A percentile compares a stretch with the other conserved stretches of the same genome.
phyloP scores from a whole-genome alignment of 306 rosid genomes.

The Prunus padus region DNA sequence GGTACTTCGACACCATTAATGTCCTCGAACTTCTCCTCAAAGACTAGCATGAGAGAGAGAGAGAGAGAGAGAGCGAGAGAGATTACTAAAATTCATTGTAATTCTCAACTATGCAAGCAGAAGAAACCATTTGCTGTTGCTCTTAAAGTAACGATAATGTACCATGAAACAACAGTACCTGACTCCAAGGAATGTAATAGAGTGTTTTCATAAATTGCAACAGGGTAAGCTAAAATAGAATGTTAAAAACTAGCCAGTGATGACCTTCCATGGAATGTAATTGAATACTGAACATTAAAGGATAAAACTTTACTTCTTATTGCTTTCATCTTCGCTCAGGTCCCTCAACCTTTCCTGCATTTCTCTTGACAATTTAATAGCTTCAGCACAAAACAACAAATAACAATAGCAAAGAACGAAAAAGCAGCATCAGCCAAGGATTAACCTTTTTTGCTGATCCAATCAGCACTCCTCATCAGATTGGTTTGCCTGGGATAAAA shows the following conservation, averaged over 20 bases:
- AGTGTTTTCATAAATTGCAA: neutral
- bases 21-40: slow-evolving; percentile 96
- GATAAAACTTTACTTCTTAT: slow-evolving; percentile 58
- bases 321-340: slow-evolving; percentile 88
- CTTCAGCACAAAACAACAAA: slow-evolving; percentile 21
- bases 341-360: slow-evolving; percentile 85
- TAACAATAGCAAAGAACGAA: slow-evolving; percentile 4
- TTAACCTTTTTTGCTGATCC: slow-evolving; percentile 86
- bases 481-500: slow-evolving; percentile 62
- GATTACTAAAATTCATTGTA: slow-evolving; percentile 16
- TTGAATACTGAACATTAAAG: slow-evolving; percentile 19
- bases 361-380: slow-evolving; percentile 57
- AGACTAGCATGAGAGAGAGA: slow-evolving; percentile 51
- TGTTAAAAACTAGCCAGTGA: slow-evolving; percentile 9
- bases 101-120: slow-evolving; percentile 13
- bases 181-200: slow-evolving; percentile 52
- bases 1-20: slow-evolving; percentile 64
- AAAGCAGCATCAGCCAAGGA: slow-evolving; percentile 24
- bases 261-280: neutral
- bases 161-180: slow-evolving; percentile 53
- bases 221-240: neutral
- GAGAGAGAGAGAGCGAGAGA: slow-evolving; percentile 19
- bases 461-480: slow-evolving; percentile 61
- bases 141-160: slow-evolving; percentile 5
- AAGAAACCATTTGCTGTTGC: slow-evolving; percentile 20